Evolutionary conservation across 1,284 basidiomycete species (phyloP).

Genomic region (Rhodotorula sp.): DNA sequence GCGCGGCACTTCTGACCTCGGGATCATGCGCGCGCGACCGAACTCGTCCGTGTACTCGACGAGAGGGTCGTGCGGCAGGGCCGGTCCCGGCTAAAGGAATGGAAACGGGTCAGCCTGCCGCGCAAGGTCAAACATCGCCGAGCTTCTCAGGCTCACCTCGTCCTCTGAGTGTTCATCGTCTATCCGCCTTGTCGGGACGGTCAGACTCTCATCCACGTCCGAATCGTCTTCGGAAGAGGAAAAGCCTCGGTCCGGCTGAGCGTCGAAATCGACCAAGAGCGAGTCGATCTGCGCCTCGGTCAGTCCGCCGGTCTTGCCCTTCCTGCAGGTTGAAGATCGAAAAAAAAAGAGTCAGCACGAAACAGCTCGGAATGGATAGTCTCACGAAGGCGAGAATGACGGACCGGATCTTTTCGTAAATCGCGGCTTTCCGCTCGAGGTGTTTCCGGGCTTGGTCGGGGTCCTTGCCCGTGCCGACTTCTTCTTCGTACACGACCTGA

Average conservation of each 20-base stretch:
- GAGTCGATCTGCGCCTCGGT: slow-evolving; percentile 71
- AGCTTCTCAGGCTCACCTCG: slow-evolving; percentile 12
- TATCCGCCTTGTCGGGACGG: slow-evolving; percentile 30
- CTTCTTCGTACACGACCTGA: slow-evolving; percentile 31
- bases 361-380: not conserved
- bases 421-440: slow-evolving; percentile 40
- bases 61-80: slow-evolving; percentile 58
- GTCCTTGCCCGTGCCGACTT: slow-evolving; percentile 5
- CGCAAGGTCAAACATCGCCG: not conserved
- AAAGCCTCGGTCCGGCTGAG: slow-evolving; percentile 58
- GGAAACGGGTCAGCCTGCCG: not conserved
- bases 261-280: slow-evolving; percentile 79
- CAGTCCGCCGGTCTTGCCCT: slow-evolving; percentile 76
- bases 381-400: not conserved
- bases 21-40: slow-evolving; percentile 67
- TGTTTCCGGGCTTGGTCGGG: slow-evolving; percentile 18
- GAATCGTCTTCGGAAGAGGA: slow-evolving; percentile 48
- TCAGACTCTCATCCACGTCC: slow-evolving; percentile 38
- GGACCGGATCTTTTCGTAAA: slow-evolving; percentile 42
- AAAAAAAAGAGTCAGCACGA: not conserved
- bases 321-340: slow-evolving; percentile 41
- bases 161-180: slow-evolving; percentile 22
- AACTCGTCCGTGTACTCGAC: slow-evolving; percentile 84
- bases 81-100: slow-evolving; percentile 4
- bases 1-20: slow-evolving; percentile 72